Evolutionary conservation across 805 yeast genomes (phyloP).

Genomic region (Candida michaelii): DNA sequence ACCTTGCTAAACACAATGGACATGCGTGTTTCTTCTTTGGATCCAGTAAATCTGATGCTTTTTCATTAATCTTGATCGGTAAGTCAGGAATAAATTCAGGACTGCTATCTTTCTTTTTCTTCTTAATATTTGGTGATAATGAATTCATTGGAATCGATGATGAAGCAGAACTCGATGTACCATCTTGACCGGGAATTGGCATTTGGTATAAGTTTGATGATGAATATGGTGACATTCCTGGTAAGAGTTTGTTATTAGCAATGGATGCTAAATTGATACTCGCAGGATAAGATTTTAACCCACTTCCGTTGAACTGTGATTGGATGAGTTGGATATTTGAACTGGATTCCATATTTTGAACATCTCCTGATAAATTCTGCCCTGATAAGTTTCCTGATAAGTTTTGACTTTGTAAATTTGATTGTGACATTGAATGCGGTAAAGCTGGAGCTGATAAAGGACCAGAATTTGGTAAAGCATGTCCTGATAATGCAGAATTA

Average conservation of each 20-base stretch:
- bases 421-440: no score
- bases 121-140: not conserved
- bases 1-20: constrained; percentile 60
- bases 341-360: no score
- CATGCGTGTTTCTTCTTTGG: constrained; percentile 62
- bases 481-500: no score
- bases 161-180: constrained; percentile 2
- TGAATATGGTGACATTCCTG: constrained; percentile 26
- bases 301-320: constrained; percentile 22
- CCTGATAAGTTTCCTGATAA: no score
- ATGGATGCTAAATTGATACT: constrained; percentile 56
- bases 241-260: constrained; percentile 33
- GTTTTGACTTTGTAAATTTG: no score
- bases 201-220: constrained; percentile 4
- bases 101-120: constrained; percentile 11
- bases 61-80: constrained; percentile 16
- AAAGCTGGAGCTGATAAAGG: constrained; percentile 4
- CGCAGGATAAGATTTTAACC: constrained; percentile 45
- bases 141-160: not conserved
- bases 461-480: no score
- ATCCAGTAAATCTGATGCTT: constrained; percentile 20
- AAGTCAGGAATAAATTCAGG: constrained; percentile 17
- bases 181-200: constrained; percentile 8
- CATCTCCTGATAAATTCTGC: no score
- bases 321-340: constrained; percentile 25